Conservation (phyloP, 192 early-diverging fungal genomes). For the Cetraspora pellucida region DNA sequence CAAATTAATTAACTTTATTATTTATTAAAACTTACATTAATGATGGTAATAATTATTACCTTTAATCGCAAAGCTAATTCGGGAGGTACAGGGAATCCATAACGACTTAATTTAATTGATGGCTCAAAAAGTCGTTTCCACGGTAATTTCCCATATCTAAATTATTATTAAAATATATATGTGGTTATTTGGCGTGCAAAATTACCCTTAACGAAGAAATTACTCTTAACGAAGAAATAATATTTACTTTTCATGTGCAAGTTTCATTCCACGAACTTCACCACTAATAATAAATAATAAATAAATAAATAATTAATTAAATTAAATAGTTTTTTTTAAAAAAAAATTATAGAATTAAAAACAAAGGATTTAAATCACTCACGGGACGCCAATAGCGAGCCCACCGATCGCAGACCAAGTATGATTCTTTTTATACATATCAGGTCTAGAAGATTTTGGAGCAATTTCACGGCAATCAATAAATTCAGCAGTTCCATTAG, state of each 20-base stretch:
- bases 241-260: constrained; percentile 68
- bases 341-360: neutral
- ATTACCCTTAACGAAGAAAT: neutral
- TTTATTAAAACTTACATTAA: neutral
- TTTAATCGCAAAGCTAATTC: constrained; percentile 45
- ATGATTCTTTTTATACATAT: constrained; percentile 84
- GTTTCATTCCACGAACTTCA: constrained; percentile 84
- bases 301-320: neutral
- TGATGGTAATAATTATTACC: constrained; percentile 21
- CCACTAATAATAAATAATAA: constrained; percentile 53
- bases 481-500: constrained; percentile 61
- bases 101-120: constrained; percentile 68
- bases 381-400: constrained; percentile 76
- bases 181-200: neutral
- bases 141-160: constrained; percentile 74
- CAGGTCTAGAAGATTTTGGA: constrained; percentile 63
- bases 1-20: neutral
- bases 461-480: constrained; percentile 92
- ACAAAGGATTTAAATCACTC: constrained; percentile 35
- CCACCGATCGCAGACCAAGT: constrained; percentile 71
- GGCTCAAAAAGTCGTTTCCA: constrained; percentile 85
- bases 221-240: neutral
- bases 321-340: constrained; percentile 27
- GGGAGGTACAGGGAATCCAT: constrained; percentile 69
- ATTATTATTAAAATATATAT: too few species aligned